phyloP scores from a whole-genome alignment of 2,329 filamentous ascomycete species.

The Amauroascus niger region DNA sequence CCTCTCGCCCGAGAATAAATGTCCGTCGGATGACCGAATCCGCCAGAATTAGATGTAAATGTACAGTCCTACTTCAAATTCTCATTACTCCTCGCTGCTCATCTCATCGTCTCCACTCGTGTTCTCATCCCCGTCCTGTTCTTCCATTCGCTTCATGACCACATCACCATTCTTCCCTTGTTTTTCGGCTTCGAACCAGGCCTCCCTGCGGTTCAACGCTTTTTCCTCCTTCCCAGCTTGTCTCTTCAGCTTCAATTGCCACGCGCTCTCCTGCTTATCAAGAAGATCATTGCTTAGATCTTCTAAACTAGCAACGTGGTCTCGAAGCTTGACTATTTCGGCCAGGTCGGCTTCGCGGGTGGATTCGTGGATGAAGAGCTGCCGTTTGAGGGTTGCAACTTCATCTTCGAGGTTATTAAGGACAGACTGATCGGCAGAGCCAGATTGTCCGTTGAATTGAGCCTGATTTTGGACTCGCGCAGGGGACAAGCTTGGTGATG shows the following conservation, averaged over 20 bases:
- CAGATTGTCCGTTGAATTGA: not conserved
- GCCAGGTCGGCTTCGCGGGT: constrained; percentile 29
- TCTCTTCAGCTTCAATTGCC: constrained; percentile 26
- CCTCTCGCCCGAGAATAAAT: not conserved
- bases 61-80: not conserved
- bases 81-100: constrained; percentile 24
- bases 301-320: constrained; percentile 28
- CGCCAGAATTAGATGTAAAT: not conserved
- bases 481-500: constrained; percentile 14
- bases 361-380: constrained; percentile 22
- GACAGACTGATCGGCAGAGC: constrained; percentile 19
- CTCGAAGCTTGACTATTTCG: constrained; percentile 32
- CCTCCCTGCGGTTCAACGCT: constrained; percentile 33
- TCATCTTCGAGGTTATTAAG: constrained; percentile 32
- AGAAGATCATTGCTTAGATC: constrained; percentile 34
- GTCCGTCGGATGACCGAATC: not conserved
- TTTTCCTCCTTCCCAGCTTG: constrained; percentile 34
- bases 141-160: constrained; percentile 32
- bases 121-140: constrained; percentile 25
- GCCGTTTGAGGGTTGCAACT: constrained; percentile 32
- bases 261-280: constrained; percentile 30
- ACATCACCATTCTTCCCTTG: constrained; percentile 35
- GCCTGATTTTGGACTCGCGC: constrained; percentile 12
- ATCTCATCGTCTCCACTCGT: constrained; percentile 30
- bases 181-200: constrained; percentile 39